Conservation (phyloP, 2,329 filamentous ascomycete genomes). For the Tolypocladium endophyticum region DNA sequence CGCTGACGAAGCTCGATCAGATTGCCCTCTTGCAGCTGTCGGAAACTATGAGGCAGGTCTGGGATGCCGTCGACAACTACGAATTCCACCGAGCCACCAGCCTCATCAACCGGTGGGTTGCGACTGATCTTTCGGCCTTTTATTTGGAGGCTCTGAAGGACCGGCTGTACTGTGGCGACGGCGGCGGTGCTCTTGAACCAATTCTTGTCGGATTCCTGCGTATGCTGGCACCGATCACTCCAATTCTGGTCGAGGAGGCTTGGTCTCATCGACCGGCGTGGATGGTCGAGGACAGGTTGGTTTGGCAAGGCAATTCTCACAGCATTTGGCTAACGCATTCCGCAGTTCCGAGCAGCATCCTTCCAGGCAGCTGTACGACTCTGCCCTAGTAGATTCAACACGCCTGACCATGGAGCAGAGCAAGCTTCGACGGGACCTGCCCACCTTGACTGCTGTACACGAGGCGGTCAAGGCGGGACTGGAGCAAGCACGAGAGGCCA, state of each 20-base stretch:
- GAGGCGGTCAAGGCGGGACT: slow-evolving; percentile 63
- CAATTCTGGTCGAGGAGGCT: slow-evolving; percentile 76
- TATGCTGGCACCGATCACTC: slow-evolving; percentile 73
- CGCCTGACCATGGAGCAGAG: slow-evolving; percentile 27
- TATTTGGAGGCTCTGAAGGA: slow-evolving; percentile 94
- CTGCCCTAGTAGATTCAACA: slow-evolving; percentile 28
- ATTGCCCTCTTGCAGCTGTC: slow-evolving; percentile 69
- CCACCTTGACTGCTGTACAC: slow-evolving; percentile 44
- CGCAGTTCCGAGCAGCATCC: slow-evolving; percentile 24
- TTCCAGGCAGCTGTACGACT: slow-evolving; percentile 34
- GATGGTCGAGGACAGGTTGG: slow-evolving; percentile 41
- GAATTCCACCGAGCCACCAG: slow-evolving; percentile 75
- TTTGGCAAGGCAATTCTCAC: slow-evolving; percentile 5
- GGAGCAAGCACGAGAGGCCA: slow-evolving; percentile 61
- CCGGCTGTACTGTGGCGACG: slow-evolving; percentile 73
- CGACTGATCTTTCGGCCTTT: slow-evolving; percentile 77
- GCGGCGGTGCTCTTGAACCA: slow-evolving; percentile 50
- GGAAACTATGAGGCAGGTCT: slow-evolving; percentile 54
- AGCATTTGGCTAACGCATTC: slow-evolving; percentile 6
- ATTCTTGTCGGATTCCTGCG: slow-evolving; percentile 64
- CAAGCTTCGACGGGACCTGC: slow-evolving; percentile 30
- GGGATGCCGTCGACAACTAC: slow-evolving; percentile 54
- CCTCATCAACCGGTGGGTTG: slow-evolving; percentile 70
- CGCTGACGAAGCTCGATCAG: slow-evolving; percentile 53
- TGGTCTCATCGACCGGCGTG: slow-evolving; percentile 66